phyloP scores from a whole-genome alignment of 108 stramenopile species.

The Cyclostephanos invisitatus region DNA sequence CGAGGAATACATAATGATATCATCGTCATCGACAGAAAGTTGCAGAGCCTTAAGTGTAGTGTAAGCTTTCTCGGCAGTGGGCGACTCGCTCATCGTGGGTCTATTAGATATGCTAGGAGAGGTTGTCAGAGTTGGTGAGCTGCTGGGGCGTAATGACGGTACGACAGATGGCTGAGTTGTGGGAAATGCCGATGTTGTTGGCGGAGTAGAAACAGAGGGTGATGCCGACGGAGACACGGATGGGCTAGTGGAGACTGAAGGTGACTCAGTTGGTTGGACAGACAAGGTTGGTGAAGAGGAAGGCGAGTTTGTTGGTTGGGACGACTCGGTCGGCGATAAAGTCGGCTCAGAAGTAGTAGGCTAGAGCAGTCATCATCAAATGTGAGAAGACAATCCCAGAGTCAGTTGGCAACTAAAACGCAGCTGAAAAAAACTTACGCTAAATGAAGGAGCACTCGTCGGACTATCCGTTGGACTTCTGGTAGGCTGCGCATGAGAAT shows the following conservation, averaged over 20 bases:
- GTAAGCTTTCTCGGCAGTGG: not conserved
- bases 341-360: constrained; percentile 6
- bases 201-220: not conserved
- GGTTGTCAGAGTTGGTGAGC: constrained; percentile 6
- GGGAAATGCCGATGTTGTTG: constrained; percentile 4
- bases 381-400: not conserved
- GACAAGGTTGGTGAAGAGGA: constrained; percentile 22
- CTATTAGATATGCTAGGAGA: constrained; percentile 9
- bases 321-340: constrained; percentile 2
- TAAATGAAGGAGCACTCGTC: not conserved
- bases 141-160: constrained; percentile 11
- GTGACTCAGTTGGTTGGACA: constrained; percentile 2
- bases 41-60: not conserved
- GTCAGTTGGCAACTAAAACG: not conserved
- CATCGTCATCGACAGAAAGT: not conserved
- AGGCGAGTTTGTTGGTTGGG: constrained; percentile 2
- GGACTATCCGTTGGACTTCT: constrained; percentile 4
- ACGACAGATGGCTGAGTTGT: not conserved
- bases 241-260: not conserved
- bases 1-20: not conserved
- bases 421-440: not conserved
- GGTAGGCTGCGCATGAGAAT: not conserved
- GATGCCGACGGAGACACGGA: not conserved
- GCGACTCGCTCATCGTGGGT: constrained; percentile 6
- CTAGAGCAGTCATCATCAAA: not conserved